Conservation (phyloP, 495 filamentous ascomycete genomes). For the Tuber borchii region DNA sequence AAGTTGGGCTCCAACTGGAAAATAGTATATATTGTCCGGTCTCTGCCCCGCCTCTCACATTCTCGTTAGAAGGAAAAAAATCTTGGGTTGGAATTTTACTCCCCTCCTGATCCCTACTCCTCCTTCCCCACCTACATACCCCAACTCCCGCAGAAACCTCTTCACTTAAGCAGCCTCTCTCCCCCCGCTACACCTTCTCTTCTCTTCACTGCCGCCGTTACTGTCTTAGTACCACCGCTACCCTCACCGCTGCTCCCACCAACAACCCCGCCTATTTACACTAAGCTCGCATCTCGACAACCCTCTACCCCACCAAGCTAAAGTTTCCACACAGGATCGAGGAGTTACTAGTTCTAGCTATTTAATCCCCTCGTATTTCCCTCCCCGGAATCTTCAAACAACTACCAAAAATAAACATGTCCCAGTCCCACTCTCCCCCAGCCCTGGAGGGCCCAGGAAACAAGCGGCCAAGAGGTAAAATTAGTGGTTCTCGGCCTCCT, state of each 20-base stretch:
- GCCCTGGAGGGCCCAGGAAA: conserved; percentile 44
- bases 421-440: conserved; percentile 34
- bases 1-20: background rate
- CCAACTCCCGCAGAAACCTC: background rate
- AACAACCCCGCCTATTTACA: background rate
- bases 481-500: conserved; percentile 15
- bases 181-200: background rate
- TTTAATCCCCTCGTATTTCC: conserved; percentile 13
- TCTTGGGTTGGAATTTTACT: conserved; percentile 1
- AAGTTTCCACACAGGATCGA: background rate
- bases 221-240: background rate
- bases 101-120: conserved; percentile 1
- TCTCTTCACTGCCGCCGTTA: background rate
- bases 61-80: conserved; percentile 2
- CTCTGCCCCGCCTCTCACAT: conserved; percentile 6
- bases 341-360: background rate
- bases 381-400: conserved; percentile 10
- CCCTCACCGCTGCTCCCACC: background rate
- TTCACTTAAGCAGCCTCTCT: background rate
- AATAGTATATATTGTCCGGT: conserved; percentile 4
- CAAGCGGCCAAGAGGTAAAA: conserved; percentile 72
- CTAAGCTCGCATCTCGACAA: background rate
- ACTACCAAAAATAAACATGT: conserved; percentile 23
- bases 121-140: background rate
- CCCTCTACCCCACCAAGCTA: background rate